These are phyloP conservation scores for Ophidiomyces ophidiicola DNA, from an alignment of 2,329 filamentous ascomycete species.

Conservation along the genomic window DNA sequence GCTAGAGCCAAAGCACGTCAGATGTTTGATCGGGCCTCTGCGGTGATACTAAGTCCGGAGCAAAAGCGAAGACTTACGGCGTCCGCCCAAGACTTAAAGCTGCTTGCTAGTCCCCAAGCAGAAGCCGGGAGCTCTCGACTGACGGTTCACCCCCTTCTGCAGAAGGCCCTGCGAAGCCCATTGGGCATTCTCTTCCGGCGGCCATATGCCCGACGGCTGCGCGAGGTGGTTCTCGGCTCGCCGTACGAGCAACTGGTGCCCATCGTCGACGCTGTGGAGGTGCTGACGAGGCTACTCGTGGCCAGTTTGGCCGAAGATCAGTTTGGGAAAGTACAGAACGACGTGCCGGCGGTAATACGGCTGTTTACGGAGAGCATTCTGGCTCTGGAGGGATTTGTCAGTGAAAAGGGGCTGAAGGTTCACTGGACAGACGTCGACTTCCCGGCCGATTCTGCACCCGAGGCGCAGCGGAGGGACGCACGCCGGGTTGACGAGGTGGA, in stretches of 20 bases:
- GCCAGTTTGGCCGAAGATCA: constrained; percentile 67
- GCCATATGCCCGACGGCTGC: constrained; percentile 53
- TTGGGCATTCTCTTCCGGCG: constrained; percentile 59
- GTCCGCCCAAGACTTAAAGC: constrained; percentile 29
- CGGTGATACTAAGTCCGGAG: constrained; percentile 30
- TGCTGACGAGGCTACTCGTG: constrained; percentile 56
- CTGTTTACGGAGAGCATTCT: constrained; percentile 57
- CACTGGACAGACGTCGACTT: constrained; percentile 71
- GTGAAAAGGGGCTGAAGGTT: constrained; percentile 34
- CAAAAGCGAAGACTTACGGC: constrained; percentile 28
- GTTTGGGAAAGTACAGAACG: constrained; percentile 73
- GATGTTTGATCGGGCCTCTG: constrained; percentile 29
- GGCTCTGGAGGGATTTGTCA: constrained; percentile 56
- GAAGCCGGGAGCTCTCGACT: constrained; percentile 39
- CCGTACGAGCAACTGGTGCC: constrained; percentile 59
- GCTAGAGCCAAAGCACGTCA: constrained; percentile 30
- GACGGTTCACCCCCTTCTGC: constrained; percentile 38
- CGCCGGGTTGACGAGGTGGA: constrained; percentile 53
- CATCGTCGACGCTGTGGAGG: constrained; percentile 59
- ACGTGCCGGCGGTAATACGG: constrained; percentile 62
- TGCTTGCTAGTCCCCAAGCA: constrained; percentile 28
- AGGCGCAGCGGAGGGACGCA: constrained; percentile 24
- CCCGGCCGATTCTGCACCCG: constrained; percentile 25
- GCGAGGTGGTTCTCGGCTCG: constrained; percentile 56
- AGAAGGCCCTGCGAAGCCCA: constrained; percentile 38